phyloP scores from a whole-genome alignment of 345 rosid species.

The Eucalyptus cloeziana region DNA sequence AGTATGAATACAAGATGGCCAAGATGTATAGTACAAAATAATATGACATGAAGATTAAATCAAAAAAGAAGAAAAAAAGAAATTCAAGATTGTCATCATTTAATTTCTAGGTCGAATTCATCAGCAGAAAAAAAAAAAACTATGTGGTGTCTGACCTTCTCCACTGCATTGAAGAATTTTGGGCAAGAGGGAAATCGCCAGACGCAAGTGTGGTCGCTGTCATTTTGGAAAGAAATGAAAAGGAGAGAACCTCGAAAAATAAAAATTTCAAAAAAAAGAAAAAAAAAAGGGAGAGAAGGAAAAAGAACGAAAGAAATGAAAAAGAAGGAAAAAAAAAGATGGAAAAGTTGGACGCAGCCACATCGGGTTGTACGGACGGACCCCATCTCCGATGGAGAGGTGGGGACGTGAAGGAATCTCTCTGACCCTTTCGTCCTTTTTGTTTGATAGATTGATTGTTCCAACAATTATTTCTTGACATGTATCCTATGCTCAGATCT shows the following conservation, averaged over 20 bases:
- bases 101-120: not conserved
- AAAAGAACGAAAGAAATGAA: not conserved
- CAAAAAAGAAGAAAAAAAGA: not conserved
- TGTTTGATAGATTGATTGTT: not conserved
- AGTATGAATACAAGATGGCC: not conserved
- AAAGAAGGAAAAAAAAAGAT: not conserved
- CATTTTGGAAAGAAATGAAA: not conserved
- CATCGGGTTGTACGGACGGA: not conserved
- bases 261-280: not conserved
- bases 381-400: not conserved
- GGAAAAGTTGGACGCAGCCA: not conserved
- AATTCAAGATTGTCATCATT: not conserved
- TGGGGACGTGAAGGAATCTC: not conserved
- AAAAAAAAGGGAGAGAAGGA: not conserved
- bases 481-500: not conserved
- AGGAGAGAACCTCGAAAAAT: not conserved
- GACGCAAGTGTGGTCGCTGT: not conserved
- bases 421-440: not conserved
- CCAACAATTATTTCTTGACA: not conserved
- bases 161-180: not conserved
- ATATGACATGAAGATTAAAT: not conserved
- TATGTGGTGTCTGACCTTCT: not conserved
- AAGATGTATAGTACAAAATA: not conserved
- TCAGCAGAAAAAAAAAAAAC: not conserved
- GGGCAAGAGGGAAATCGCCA: not conserved